Conservation (phyloP, 768 basidiomycete species). For the Naematelia encephala region DNA sequence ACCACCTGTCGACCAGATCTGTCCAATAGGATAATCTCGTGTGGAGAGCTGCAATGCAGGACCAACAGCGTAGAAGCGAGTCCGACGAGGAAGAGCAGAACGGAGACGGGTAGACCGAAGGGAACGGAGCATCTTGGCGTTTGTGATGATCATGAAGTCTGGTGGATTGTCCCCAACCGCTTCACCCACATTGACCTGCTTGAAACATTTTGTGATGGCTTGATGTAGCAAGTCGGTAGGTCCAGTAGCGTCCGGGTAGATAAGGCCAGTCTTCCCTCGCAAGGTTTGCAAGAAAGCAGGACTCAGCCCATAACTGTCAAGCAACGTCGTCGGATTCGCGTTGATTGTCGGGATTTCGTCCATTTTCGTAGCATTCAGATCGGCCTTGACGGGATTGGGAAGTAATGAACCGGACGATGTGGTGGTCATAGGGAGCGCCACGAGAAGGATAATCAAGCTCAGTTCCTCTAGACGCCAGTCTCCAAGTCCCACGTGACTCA, state of each 20-base stretch:
- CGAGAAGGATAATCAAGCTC: constrained; percentile 7
- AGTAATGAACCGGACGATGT: constrained; percentile 2
- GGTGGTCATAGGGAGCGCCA: constrained; percentile 11
- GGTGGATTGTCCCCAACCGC: constrained; percentile 1
- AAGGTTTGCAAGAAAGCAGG: constrained; percentile 3
- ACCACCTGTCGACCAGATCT: constrained; percentile 25
- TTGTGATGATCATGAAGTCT: constrained; percentile 7
- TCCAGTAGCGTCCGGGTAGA: constrained; percentile 5
- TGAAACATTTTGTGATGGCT: constrained; percentile 4
- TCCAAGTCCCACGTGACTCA: constrained; percentile 3
- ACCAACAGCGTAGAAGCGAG: constrained; percentile 14
- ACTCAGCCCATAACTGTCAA: constrained; percentile 14
- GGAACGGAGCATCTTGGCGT: constrained; percentile 3
- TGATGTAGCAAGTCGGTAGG: constrained; percentile 2
- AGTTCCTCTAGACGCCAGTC: constrained; percentile 4
- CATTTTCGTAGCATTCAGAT: not conserved
- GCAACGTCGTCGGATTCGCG: not conserved
- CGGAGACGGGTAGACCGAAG: constrained; percentile 6
- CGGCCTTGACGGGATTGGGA: constrained; percentile 19
- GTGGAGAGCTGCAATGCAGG: constrained; percentile 15
- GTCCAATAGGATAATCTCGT: constrained; percentile 1
- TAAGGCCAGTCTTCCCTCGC: not conserved
- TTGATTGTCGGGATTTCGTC: not conserved
- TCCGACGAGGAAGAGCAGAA: constrained; percentile 9
- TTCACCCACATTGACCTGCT: not conserved